Percentiles rank a stretch among this genome's conserved stretches.
These are phyloP conservation scores for Tetrahymena thermophila DNA, from an alignment of 73 alveolate genomes.

Conservation along the genomic window DNA sequence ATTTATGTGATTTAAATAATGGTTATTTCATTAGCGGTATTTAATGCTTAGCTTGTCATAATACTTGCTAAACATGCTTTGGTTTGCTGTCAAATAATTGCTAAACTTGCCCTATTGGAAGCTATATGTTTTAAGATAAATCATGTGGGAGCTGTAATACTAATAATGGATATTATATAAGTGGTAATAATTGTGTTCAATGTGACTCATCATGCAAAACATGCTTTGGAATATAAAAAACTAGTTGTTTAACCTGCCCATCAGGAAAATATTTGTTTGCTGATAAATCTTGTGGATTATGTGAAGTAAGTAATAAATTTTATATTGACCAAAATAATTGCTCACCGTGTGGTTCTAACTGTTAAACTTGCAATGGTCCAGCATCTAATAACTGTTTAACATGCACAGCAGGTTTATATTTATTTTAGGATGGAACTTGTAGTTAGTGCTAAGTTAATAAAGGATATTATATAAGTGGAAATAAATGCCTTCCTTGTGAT, in stretches of 20 bases:
- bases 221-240: not conserved
- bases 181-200: not conserved
- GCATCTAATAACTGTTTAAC: not conserved
- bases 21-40: not conserved
- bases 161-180: not conserved
- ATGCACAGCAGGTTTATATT: not conserved
- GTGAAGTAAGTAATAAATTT: not conserved
- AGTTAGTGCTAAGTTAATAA: not conserved
- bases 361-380: not conserved
- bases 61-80: not conserved
- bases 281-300: not conserved
- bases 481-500: too few relatives aligned
- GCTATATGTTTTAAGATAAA: not conserved
- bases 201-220: not conserved
- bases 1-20: not conserved
- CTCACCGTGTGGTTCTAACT: not conserved
- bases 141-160: not conserved
- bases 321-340: not conserved
- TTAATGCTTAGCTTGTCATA: not conserved
- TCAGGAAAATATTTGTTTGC: not conserved
- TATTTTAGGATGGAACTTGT: not conserved
- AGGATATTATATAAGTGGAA: too few relatives aligned
- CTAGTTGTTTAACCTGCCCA: not conserved
- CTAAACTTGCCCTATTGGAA: not conserved
- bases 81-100: not conserved